phyloP scores from a whole-genome alignment of 2,329 filamentous ascomycete genomes.

The Xylaria sp. region DNA sequence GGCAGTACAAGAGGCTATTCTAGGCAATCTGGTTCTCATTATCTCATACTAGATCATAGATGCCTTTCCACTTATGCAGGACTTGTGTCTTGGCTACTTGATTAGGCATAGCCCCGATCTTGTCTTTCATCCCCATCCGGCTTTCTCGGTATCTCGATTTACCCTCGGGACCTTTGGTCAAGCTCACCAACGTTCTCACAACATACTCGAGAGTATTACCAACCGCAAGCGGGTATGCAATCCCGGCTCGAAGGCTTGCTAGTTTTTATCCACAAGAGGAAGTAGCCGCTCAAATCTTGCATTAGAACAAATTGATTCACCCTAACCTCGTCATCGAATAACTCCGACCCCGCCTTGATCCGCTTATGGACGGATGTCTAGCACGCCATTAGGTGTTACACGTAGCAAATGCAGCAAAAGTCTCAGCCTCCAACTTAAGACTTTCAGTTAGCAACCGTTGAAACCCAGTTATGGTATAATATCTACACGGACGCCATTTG shows the following conservation, averaged over 20 bases:
- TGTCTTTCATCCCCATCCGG: background rate
- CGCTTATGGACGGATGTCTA: background rate
- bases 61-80: constrained; percentile 26
- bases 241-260: constrained; percentile 12
- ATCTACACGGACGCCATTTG: background rate
- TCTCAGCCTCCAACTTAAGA: background rate
- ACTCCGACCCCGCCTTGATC: background rate
- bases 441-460: background rate
- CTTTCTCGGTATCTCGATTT: constrained; percentile 3
- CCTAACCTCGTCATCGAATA: background rate
- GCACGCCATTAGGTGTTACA: background rate
- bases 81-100: constrained; percentile 38
- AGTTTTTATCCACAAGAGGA: constrained; percentile 10
- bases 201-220: background rate
- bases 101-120: constrained; percentile 29
- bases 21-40: background rate
- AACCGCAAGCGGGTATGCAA: background rate
- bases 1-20: too few species aligned
- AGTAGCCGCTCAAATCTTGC: background rate
- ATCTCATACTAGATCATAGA: background rate
- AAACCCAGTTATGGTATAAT: constrained; percentile 3
- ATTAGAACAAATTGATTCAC: background rate
- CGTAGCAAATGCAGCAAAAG: background rate
- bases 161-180: background rate
- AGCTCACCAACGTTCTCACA: background rate